Base-by-base conservation (phyloP, 495 filamentous ascomycete genomes). In the Clavariopsis aquatica region DNA sequence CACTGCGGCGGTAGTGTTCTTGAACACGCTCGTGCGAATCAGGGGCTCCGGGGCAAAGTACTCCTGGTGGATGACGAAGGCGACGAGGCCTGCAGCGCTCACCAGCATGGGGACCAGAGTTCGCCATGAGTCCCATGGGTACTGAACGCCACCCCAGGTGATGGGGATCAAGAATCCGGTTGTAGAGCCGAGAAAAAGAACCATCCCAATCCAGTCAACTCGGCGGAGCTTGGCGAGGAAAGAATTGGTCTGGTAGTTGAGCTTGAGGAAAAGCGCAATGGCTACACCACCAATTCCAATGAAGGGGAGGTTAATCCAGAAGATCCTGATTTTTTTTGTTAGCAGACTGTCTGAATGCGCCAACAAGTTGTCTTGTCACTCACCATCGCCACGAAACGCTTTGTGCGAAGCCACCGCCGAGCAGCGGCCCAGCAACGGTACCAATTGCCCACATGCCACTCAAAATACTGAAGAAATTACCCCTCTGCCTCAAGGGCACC, bases 341-440 rank as follows among this genome's bases (percentile, higher is more conserved):
- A n/a, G n/a, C n/a, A n/a, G n/a, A n/a, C n/a, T n/a, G n/a, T n/a
- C n/a, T n/a, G n/a, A n/a, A n/a, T n/a, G n/a, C n/a, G n/a, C n/a
- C n/a, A n/a, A n/a, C n/a, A n/a, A n/a, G n/a, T n/a, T n/a, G n/a
- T n/a, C n/a, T n/a, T n/a, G n/a, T n/a, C n/a, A n/a, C 6, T 9
- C n/a, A 43, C 38, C 38, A 43, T 17, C 38, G 4, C 38, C 38
- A 43, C 2, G 38, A 43, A 43, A 43, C 38, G 13, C 38, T 17
- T 13, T 46, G 31, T 17, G 31, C 23, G 17, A 46, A 45, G 9
- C 29, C 51, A 7, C 38, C 34, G 49, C 64, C 89, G 10, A 91
- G 74, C 41, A 92, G 74, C 2, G 89, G 89, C 1, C 89, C 88
- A 2, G 78, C 77, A 0, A 90, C 87, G 0, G 83, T 85, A 0